Evolutionary conservation across 805 yeast genomes (phyloP), one percentile per base, ranked within the genome.

Genomic region (Cyberlindnera bimundalis): DNA sequence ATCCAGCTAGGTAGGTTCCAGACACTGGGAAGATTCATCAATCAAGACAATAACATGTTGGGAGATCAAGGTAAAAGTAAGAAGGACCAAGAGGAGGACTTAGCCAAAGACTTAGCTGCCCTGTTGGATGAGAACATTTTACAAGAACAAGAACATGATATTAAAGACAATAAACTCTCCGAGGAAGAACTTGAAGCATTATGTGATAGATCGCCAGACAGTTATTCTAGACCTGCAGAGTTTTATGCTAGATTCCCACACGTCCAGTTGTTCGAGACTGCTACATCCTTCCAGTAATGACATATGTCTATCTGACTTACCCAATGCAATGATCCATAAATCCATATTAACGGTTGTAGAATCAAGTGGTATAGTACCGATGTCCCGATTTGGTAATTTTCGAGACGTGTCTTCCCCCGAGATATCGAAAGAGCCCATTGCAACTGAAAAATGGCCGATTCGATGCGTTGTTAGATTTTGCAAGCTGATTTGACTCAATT

Each of bases 1-100:
- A 83, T 83, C 40, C 82, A 80, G 51, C 58, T 76, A 66, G 89
- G 89, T 3, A 64, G 68, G 27, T 78, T 78, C 53, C 73, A 71
- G 45, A 68, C 67, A 26, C 60, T 70, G 42, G 61, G 56, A 30
- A 65, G 62, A 38, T 53, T 64, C 32, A 65, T 70, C 10, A 52
- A 57, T 56, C 61, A 45, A 47, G 66, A 43, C 51, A 60, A 15
- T 42, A 53, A 37, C 36, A 51, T 40, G 48, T 45, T 47, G 27
- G 45, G 37, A 6, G 48, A 36, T 10, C 43, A 35, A 46, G 52
- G 23, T 42, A 54, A 17, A 46, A 53, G 12, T 34, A 42, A 13
- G 42, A 46, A 23, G 25, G 53, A 40, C 5, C 60, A 60, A n/a
- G 63, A 60, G 29, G 52, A 42, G 28, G 58, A 53, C 26, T 43